Base-by-base conservation (phyloP, 1,139 yeast genomes). In the Arxiozyma heterogenica region DNA sequence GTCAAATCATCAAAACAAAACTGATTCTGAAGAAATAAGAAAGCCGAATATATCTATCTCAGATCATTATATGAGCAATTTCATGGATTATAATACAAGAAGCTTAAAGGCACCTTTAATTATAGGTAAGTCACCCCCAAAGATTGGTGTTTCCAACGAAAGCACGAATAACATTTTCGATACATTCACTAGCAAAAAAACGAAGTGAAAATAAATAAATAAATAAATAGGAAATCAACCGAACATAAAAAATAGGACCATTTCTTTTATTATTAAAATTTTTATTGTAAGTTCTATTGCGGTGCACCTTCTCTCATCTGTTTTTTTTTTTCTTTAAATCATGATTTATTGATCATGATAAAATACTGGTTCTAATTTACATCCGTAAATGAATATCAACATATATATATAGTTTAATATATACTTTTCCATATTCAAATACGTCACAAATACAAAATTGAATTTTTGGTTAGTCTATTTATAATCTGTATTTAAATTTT, bases 111-210 rank as follows among this genome's bases (percentile, higher is more conserved):
- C 58, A 9, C 55, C 61, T 39, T 49, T 61, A 22, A 53, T 54
- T 2, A 58, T 57, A n/a, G 59, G 66, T 41, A 63, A 62, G 38
- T 65, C 69, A 7, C 68, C 68, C 21, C 68, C 69, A n/a, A 64
- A 64, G 52, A 62, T 61, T 23, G 65, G 64, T 21, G 47, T 64
- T 25, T 44, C 52, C 6, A 43, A 43, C 5, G 44, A 25, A 23
- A 15, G 20, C 9, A n/a, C 47, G 3, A 34, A 21, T 5, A 15
- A 20, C 11, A 49, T 38, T 18, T n/a, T 27, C 39, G 44, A 20
- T 17, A 34, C 51, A 42, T 6, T 39, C 30, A 34, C 20, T 30
- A 50, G 27, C 20, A 50, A 50, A 23, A 50, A 50, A 23, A 18
- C 12, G 15, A 48, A 38, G 11, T 50, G 22, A 27, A 23, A 20